Percentiles rank a stretch among this genome's conserved stretches.
Conservation (phyloP, 805 yeast species). For the Pichia cephalocereana region DNA sequence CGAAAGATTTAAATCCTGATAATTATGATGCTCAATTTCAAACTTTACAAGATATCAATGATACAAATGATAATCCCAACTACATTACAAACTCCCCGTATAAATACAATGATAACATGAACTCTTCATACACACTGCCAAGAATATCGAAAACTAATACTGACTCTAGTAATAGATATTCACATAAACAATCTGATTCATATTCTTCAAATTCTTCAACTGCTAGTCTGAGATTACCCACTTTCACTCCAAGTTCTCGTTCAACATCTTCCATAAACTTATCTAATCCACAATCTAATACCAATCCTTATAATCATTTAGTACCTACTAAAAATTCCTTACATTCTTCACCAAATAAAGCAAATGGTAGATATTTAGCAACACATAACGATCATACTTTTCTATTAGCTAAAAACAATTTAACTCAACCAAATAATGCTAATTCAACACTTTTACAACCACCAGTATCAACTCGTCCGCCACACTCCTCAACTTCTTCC, state of each 20-base stretch:
- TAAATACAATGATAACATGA: background rate
- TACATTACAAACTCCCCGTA: background rate
- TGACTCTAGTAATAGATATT: background rate
- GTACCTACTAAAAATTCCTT: background rate
- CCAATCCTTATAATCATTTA: background rate
- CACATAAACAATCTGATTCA: background rate
- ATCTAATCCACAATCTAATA: background rate
- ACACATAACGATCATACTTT: slow-evolving; percentile 7
- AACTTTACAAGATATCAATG: background rate
- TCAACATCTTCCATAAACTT: background rate
- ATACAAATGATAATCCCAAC: background rate
- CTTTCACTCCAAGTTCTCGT: background rate
- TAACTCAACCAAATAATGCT: background rate
- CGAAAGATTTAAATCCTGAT: too few species aligned
- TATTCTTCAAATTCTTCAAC: background rate
- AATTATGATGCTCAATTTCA: too few species aligned
- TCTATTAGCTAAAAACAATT: background rate
- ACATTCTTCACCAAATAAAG: slow-evolving; percentile 2
- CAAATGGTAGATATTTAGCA: slow-evolving; percentile 2
- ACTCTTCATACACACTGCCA: background rate
- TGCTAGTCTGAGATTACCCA: background rate
- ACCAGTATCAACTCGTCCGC: background rate
- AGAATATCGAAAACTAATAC: background rate
- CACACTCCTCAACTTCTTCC: background rate
- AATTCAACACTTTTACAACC: background rate